Base-by-base conservation (phyloP, 2,329 filamentous ascomycete species). In the Plectosphaerella plurivora region DNA sequence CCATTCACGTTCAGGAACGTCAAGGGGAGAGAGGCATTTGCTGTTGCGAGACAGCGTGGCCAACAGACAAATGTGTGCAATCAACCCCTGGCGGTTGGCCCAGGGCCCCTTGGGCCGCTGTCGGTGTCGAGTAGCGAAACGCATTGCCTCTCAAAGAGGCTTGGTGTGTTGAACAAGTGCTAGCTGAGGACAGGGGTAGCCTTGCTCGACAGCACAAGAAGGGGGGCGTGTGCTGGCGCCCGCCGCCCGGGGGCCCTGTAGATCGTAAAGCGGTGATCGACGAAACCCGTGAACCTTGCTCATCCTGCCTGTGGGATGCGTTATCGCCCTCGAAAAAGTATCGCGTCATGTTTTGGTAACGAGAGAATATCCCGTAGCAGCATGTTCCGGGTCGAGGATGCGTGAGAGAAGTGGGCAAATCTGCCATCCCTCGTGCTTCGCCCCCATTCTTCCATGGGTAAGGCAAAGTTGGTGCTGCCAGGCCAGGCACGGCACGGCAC, bases 151-250 rank as follows among this genome's bases (percentile, higher is more conserved):
- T 24, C 39, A 45, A 35, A 50, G 18, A 15, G 39, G 49, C 33
- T 44, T 50, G 39, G 49, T 28, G 49, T 42, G 16, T 22, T 16
- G n/a, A 22, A 5, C 6, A 25, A 14, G 37, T 44, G 39, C 39
- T 33, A 50, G 49, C 49, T 50, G 49, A 50, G 39, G 8, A 25
- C 49, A 44, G 41, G 49, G 49, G 20, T 45, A 16, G 22, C 14
- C 37, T 22, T 46, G 28, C 28, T 33, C 28, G 3, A 33, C 28
- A 33, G 28, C 7, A 33, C 28, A 4, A 9, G 28, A 12, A 33
- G 6, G 44, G 20, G 44, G 18, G 18, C 3, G 22, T 20, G 24
- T 36, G 45, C 45, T 47, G 45, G 41, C 41, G 18, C n/a, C n/a
- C 24, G 47, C 39, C 20, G 39, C 18, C 42, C 37, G 16, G 49